Evolutionary conservation across 139 green algal genomes (phyloP).

Genomic region (Picochlorum sp.): DNA sequence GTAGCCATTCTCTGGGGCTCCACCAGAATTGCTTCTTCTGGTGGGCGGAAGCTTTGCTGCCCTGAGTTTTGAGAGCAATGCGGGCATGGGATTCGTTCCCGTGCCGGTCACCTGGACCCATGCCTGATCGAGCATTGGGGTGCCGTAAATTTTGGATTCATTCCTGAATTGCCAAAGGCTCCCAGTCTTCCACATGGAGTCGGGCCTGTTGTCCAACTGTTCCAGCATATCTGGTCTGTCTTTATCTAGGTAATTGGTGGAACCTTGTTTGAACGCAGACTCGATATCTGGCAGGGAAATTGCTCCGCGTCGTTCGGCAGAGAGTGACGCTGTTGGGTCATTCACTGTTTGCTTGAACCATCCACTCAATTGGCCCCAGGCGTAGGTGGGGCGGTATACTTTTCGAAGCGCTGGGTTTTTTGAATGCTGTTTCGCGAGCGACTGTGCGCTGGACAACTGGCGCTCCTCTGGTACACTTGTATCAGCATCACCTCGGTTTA

Average conservation of each 20-base stretch:
- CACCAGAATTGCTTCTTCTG: slow-evolving; percentile 8
- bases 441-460: background rate
- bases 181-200: slow-evolving; percentile 61
- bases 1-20: slow-evolving; percentile 1
- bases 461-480: background rate
- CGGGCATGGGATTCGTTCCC: background rate
- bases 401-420: slow-evolving; percentile 43
- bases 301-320: slow-evolving; percentile 68
- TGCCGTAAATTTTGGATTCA: slow-evolving; percentile 70
- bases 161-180: slow-evolving; percentile 69
- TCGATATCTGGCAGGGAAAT: slow-evolving; percentile 81
- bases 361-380: slow-evolving; percentile 74
- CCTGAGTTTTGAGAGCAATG: slow-evolving; percentile 17
- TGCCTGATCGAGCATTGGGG: slow-evolving; percentile 65
- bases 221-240: slow-evolving; percentile 55
- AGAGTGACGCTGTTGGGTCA: slow-evolving; percentile 71
- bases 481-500: slow-evolving; percentile 22
- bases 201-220: slow-evolving; percentile 45
- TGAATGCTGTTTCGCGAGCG: background rate
- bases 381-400: slow-evolving; percentile 67
- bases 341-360: slow-evolving; percentile 93
- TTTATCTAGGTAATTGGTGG: slow-evolving; percentile 23
- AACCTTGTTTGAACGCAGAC: slow-evolving; percentile 33
- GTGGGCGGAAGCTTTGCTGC: slow-evolving; percentile 7
- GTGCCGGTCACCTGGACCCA: slow-evolving; percentile 10